phyloP scores from a whole-genome alignment of 495 filamentous ascomycete genomes.

The Cairneyella variabilis region DNA sequence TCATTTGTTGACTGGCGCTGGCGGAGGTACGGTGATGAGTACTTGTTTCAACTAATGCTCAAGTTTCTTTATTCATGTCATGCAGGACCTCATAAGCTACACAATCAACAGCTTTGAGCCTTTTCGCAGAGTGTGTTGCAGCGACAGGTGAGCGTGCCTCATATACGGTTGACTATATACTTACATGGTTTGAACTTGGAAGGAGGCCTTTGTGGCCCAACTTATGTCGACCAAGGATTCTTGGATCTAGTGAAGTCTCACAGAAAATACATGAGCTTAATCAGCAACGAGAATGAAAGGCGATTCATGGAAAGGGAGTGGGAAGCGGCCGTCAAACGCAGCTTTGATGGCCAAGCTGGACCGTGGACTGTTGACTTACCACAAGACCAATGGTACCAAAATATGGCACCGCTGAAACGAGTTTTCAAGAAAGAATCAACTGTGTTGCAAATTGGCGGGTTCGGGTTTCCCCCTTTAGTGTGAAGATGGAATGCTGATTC shows the following conservation, averaged over 20 bases:
- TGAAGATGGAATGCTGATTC: not conserved
- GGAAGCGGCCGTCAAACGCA: constrained; percentile 1
- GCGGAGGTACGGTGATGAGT: constrained; percentile 23
- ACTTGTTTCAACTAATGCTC: not conserved
- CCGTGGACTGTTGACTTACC: not conserved
- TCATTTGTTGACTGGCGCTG: constrained; percentile 14
- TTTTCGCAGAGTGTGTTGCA: constrained; percentile 5
- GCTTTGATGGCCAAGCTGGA: not conserved
- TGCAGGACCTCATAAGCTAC: constrained; percentile 9
- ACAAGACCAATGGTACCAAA: not conserved
- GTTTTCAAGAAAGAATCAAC: not conserved
- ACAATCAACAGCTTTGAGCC: not conserved
- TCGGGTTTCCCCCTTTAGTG: not conserved
- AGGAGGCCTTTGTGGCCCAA: not conserved
- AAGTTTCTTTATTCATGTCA: not conserved
- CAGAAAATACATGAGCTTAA: not conserved
- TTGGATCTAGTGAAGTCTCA: not conserved
- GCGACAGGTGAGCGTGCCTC: not conserved
- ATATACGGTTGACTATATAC: not conserved
- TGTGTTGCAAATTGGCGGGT: not conserved
- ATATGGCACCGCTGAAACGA: not conserved
- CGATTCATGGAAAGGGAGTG: constrained; percentile 5
- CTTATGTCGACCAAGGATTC: not conserved
- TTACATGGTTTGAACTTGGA: not conserved
- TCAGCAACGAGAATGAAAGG: not conserved